Evolutionary conservation across 257 asterid species (phyloP).

Genomic region (Phtheirospermum japonicum): DNA sequence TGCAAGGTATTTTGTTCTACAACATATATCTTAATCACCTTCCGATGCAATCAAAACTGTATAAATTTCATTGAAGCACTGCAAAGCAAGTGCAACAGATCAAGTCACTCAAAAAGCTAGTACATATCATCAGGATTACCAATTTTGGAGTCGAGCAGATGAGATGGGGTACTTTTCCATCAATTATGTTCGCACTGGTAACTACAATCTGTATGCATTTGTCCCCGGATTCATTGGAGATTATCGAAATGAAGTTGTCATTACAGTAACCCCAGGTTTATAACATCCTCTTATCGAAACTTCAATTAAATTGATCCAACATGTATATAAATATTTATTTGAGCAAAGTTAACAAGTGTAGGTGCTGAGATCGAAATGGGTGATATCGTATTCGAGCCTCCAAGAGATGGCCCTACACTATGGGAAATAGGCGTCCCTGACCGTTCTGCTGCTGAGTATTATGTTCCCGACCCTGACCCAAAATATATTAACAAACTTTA

Average conservation of each 20-base stretch:
- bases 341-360: conserved; percentile 21
- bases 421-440: conserved; percentile 96
- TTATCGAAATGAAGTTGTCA: conserved; percentile 44
- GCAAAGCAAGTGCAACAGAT: background rate
- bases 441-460: conserved; percentile 82
- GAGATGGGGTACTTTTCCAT: conserved; percentile 59
- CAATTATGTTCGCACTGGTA: conserved; percentile 46
- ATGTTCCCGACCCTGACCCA: conserved; percentile 80
- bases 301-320: background rate
- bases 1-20: conserved; percentile 49
- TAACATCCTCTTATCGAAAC: background rate
- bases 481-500: conserved; percentile 54
- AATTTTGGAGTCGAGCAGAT: conserved; percentile 74
- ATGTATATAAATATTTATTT: background rate
- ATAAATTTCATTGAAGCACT: too few relatives aligned
- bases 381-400: conserved; percentile 55
- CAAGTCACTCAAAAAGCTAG: background rate
- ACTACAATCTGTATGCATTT: conserved; percentile 75
- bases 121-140: conserved; percentile 56
- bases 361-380: conserved; percentile 52
- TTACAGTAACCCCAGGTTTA: conserved; percentile 61
- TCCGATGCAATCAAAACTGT: too few relatives aligned
- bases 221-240: conserved; percentile 85
- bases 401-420: conserved; percentile 74
- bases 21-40: too few relatives aligned